Evolutionary conservation across 495 filamentous ascomycete species (phyloP), one percentile per base, ranked within the genome.

Genomic region (Hyaloscypha bicolor): DNA sequence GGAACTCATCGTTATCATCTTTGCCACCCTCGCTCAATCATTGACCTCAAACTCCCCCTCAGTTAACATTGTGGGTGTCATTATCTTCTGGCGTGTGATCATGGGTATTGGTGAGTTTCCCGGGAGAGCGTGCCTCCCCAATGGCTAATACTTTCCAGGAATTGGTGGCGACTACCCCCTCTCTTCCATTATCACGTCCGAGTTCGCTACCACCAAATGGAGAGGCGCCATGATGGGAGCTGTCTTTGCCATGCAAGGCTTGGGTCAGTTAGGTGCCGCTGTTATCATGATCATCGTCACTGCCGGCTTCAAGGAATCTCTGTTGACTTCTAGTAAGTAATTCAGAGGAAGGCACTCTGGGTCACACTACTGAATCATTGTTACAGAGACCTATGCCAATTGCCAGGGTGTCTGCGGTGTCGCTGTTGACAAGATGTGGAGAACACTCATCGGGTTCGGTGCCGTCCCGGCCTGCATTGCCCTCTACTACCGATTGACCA

Each of bases 111-210:
- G 71, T 61, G 84, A 85, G 21, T 62, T 60, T 52, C 25, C 25
- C 25, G 25, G 25, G 2, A 25, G 25, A 25, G 2, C 2, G 25
- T 2, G 25, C 25, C 25, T 25, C 25, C 25, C 25, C 25, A 25
- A 25, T 25, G 25, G 25, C 25, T 25, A 25, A 25, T 25, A 25
- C 25, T 25, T 25, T 42, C 81, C 92, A 31, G 92, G 92, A 51
- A 94, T 94, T 57, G 92, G 92, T 66, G 91, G 92, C 66, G 93
- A 96, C 76, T 95, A 94, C 73, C 93, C 93, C 0, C 82, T 97
- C 19, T 91, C 88, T 22, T 89, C 89, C 19, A 90, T 96, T 74
- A 97, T 95, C 70, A 93, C 90, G 6, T 91, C 91, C 11, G 90
- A 93, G 81, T 91, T 90, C 70, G 90, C 89, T 22, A 91, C 87